These are phyloP conservation scores for Alternaria arbusti DNA, from an alignment of 2,329 filamentous ascomycete species.

Conservation along the genomic window DNA sequence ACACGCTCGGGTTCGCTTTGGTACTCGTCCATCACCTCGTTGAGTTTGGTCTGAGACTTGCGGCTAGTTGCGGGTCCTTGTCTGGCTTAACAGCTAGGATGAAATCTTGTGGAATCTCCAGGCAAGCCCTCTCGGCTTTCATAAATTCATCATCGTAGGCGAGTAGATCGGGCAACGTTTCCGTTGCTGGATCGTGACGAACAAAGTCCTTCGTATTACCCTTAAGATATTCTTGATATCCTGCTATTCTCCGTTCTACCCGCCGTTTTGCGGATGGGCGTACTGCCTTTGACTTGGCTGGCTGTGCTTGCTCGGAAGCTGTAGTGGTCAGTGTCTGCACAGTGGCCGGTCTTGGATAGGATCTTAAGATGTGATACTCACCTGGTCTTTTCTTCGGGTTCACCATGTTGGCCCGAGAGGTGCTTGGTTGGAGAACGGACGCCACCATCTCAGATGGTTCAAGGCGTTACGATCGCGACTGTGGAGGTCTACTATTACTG, in stretches of 20 bases:
- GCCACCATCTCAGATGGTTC: background rate
- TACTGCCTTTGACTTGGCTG: background rate
- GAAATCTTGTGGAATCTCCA: background rate
- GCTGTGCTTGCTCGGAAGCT: background rate
- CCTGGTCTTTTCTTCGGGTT: background rate
- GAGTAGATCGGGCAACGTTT: background rate
- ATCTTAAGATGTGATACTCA: background rate
- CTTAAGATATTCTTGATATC: background rate
- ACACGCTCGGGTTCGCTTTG: background rate
- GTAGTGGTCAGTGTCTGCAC: background rate
- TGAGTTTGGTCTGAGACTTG: background rate
- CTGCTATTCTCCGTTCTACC: background rate
- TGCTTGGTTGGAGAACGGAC: background rate
- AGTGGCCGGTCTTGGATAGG: background rate
- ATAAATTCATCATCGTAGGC: background rate
- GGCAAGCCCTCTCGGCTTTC: background rate
- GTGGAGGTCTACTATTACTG: background rate
- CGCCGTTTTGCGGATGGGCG: background rate
- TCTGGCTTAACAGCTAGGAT: background rate
- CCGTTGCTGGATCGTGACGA: background rate
- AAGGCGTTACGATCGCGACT: background rate
- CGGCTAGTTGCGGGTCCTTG: background rate
- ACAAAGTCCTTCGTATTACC: background rate
- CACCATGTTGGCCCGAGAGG: background rate
- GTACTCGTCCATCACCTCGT: background rate